Evolutionary conservation across 2,329 filamentous ascomycete species (phyloP), one percentile per base, ranked within the genome.

Genomic region (Claviceps monticola): DNA sequence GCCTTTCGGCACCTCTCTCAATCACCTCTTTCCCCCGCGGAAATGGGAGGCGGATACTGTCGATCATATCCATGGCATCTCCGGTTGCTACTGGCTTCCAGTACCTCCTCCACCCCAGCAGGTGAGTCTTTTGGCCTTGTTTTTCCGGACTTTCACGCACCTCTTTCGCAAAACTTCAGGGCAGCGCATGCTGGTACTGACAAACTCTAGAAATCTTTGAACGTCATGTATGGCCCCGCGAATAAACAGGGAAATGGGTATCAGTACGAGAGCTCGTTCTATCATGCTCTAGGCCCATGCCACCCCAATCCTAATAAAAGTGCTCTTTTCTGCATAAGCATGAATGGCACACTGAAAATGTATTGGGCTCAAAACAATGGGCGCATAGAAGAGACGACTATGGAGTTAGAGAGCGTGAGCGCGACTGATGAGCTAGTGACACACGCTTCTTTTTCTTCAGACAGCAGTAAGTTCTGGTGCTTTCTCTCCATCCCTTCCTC

Each of bases 41-140:
- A 76, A 74, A 51, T 83, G 81, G 67, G 75, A 82, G 23, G 66
- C 73, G n/a, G 88, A 91, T 61, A 68, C 78, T 2, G 72, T 83
- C 50, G 85, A 89, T 59, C 88, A 95, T 63, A 73, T 87, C 39
- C 81, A 85, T 57, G 79, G 83, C 48, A 73, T 95, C 5, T 87
- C 94, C 6, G 93, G 91, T 3, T 78, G 88, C 64, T 85, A 88
- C 67, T 98, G 93, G 93, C 72, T 97, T 51, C 72, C 75, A n/a
- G 72, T 82, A 23, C 70, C 76, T 29, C 73, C 76, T 3, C 61
- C 62, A n/a, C 64, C 63, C 59, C 66, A 69, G 58, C 67, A 72
- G 61, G 65, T 67, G 53, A 52, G 56, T 5, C 5, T 49, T 13
- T 17, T 34, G 13, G 5, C 11, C 13, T 19, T 23, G 5, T 5